Conservation (phyloP, 2,329 filamentous ascomycete species). For the Juglanconis oblonga region DNA sequence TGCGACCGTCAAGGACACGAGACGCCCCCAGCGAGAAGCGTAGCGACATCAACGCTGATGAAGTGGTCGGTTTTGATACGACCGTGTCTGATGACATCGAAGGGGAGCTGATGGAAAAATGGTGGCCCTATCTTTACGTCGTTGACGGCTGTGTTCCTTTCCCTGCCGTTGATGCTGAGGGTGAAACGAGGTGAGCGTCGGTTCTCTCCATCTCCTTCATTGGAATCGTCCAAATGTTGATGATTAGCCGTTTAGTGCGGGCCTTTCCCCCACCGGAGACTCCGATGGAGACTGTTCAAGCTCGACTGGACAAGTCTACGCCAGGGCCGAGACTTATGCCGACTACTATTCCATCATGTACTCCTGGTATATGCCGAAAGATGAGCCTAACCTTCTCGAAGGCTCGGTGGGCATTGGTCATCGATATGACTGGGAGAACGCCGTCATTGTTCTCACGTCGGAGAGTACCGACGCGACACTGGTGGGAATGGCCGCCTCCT, state of each 20-base stretch:
- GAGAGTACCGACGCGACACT: conserved; percentile 28
- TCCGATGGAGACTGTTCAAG: conserved; percentile 30
- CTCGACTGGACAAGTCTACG: conserved; percentile 37
- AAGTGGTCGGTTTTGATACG: conserved; percentile 50
- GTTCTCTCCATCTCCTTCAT: not conserved
- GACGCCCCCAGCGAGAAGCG: conserved; percentile 20
- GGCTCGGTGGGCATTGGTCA: conserved; percentile 28
- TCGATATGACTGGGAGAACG: conserved; percentile 39
- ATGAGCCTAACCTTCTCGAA: conserved; percentile 29
- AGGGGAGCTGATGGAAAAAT: conserved; percentile 50
- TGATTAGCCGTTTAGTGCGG: conserved; percentile 26
- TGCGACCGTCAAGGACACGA: conserved; percentile 1
- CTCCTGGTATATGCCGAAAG: conserved; percentile 44
- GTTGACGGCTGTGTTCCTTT: conserved; percentile 61
- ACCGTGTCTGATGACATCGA: conserved; percentile 44
- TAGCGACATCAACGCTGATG: conserved; percentile 27
- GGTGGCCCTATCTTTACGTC: conserved; percentile 54
- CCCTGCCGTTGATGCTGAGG: conserved; percentile 55
- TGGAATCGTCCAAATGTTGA: not conserved
- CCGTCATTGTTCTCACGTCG: conserved; percentile 30
- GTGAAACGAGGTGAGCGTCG: conserved; percentile 51
- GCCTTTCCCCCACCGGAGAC: conserved; percentile 30
- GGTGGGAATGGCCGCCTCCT: conserved; percentile 35
- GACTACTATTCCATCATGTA: conserved; percentile 38
- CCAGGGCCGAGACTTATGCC: conserved; percentile 27